phyloP scores from a whole-genome alignment of 2,329 filamentous ascomycete species.

The Aurifilum marmelostoma region DNA sequence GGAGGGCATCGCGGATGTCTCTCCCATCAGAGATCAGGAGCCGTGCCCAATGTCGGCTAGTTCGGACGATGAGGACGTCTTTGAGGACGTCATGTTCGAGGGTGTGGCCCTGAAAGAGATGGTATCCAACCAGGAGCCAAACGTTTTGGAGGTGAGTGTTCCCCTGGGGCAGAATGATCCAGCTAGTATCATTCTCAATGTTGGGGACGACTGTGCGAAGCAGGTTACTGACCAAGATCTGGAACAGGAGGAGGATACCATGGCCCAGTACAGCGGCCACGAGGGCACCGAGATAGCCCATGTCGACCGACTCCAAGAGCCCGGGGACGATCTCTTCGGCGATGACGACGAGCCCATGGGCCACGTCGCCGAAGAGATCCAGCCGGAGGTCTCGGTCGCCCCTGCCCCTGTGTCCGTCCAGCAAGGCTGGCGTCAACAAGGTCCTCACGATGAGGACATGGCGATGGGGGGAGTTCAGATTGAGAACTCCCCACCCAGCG shows the following conservation, averaged over 20 bases:
- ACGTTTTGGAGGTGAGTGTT: neutral
- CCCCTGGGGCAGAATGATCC: no score
- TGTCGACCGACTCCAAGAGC: neutral
- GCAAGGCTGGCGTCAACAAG: neutral
- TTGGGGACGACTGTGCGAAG: no score
- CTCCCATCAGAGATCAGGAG: neutral
- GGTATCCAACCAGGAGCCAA: neutral
- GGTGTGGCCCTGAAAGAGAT: neutral
- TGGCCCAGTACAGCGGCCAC: neutral
- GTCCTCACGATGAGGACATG: neutral
- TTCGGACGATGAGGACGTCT: neutral
- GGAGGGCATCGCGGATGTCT: neutral
- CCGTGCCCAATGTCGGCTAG: neutral
- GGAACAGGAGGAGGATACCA: neutral
- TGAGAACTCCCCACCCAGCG: neutral
- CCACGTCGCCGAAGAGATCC: neutral
- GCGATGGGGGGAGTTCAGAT: neutral
- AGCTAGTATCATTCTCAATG: no score
- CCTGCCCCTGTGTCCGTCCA: neutral
- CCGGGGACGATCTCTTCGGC: neutral
- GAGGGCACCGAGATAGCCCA: neutral
- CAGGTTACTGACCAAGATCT: neutral
- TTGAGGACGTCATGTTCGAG: neutral
- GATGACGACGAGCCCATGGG: neutral
- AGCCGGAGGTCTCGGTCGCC: neutral